phyloP scores from a whole-genome alignment of 805 yeast genomes.

The Peterozyma xylosa region DNA sequence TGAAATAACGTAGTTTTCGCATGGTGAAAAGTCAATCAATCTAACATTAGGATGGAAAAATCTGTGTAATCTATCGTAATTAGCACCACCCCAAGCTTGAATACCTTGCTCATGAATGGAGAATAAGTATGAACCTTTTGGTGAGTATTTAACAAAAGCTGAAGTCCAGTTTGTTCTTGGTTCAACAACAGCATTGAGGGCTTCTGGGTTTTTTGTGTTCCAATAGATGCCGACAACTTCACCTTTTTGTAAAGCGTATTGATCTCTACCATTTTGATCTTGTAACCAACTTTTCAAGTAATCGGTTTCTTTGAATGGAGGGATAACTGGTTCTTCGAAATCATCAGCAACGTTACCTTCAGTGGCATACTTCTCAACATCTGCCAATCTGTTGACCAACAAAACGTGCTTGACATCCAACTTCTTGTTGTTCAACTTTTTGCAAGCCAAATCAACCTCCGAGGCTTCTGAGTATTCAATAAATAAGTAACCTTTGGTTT shows the following conservation, averaged over 20 bases:
- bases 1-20: constrained; percentile 84
- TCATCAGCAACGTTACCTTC: constrained; percentile 54
- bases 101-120: constrained; percentile 93
- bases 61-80: constrained; percentile 65
- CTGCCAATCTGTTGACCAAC: constrained; percentile 73
- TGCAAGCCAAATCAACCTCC: constrained; percentile 72
- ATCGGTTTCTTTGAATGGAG: constrained; percentile 69
- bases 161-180: constrained; percentile 84
- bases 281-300: constrained; percentile 87
- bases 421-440: constrained; percentile 78
- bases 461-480: constrained; percentile 68
- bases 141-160: constrained; percentile 83
- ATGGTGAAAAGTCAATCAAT: constrained; percentile 86
- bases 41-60: constrained; percentile 86
- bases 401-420: constrained; percentile 91
- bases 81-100: constrained; percentile 91
- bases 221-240: constrained; percentile 82
- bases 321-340: constrained; percentile 64
- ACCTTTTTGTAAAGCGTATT: constrained; percentile 70
- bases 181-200: constrained; percentile 70
- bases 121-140: constrained; percentile 82
- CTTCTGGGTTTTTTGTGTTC: constrained; percentile 63
- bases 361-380: constrained; percentile 71
- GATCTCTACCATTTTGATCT: constrained; percentile 87
- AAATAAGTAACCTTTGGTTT: constrained; percentile 80